Evolutionary conservation across 2,329 filamentous ascomycete species (phyloP).

Genomic region (Cordyceps sp.): DNA sequence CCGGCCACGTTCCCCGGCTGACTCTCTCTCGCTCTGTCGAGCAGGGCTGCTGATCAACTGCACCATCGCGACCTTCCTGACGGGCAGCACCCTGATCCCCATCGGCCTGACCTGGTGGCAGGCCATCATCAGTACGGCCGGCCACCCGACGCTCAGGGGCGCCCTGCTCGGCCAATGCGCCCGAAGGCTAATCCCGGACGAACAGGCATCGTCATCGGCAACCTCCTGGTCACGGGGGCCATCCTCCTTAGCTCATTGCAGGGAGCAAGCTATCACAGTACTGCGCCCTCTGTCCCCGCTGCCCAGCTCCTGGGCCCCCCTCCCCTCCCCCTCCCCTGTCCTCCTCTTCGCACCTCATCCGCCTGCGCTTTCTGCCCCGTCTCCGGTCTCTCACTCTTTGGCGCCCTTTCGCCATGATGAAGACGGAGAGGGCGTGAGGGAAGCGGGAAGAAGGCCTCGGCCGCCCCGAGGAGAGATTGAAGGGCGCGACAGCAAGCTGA

Average conservation of each 20-base stretch:
- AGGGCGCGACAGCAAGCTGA: not conserved
- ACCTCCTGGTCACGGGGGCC: conserved; percentile 19
- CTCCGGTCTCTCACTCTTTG: too few relatives aligned
- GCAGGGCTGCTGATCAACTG: conserved; percentile 29
- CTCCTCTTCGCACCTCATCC: too few relatives aligned
- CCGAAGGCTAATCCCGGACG: not conserved
- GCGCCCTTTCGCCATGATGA: too few relatives aligned
- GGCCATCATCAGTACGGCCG: conserved; percentile 18
- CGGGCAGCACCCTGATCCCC: conserved; percentile 23
- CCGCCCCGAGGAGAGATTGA: not conserved
- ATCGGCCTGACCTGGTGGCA: conserved; percentile 25
- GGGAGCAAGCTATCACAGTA: conserved; percentile 23
- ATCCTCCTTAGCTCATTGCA: conserved; percentile 25
- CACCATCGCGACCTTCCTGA: conserved; percentile 23
- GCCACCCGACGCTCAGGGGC: not conserved
- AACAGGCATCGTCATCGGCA: conserved; percentile 18
- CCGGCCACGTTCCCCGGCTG: not conserved
- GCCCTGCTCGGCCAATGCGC: not conserved
- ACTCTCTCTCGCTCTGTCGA: too few relatives aligned
- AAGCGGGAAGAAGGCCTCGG: not conserved
- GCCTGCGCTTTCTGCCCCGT: too few relatives aligned
- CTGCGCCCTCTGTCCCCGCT: too few relatives aligned
- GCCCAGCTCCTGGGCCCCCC: too few relatives aligned
- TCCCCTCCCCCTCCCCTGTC: not conserved
- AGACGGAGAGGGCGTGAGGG: not conserved